Evolutionary conservation across 345 rosid genomes (phyloP).

Genomic region (Mercurialis annua): DNA sequence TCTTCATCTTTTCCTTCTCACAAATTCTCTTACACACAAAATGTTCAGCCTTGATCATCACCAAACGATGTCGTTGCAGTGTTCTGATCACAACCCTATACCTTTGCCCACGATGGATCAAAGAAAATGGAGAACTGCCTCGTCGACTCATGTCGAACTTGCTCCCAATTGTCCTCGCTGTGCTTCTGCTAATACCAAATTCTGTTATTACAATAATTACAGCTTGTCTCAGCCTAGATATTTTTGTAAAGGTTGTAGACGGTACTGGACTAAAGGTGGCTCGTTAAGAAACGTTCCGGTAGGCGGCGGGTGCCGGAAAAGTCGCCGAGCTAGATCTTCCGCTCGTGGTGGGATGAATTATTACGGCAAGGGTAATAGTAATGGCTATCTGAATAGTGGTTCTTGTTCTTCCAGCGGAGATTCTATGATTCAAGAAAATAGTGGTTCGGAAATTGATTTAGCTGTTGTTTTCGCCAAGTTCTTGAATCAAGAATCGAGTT

Average conservation of each 20-base stretch:
- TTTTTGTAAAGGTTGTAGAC: conserved; percentile 74
- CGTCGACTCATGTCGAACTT: conserved; percentile 36
- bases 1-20: not conserved
- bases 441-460: conserved; percentile 50
- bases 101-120: conserved; percentile 17
- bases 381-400: not conserved
- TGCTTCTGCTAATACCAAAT: conserved; percentile 80
- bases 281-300: conserved; percentile 78
- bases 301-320: conserved; percentile 83
- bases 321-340: conserved; percentile 47
- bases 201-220: conserved; percentile 90
- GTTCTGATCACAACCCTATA: conserved; percentile 9
- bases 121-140: conserved; percentile 28
- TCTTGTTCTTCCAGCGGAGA: conserved; percentile 3
- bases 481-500: conserved; percentile 35
- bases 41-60: conserved; percentile 25
- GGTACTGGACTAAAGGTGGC: conserved; percentile 95
- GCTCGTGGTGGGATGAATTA: conserved; percentile 20
- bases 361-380: conserved; percentile 23
- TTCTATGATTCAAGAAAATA: not conserved
- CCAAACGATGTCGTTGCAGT: conserved; percentile 19
- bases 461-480: conserved; percentile 73
- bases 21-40: not conserved
- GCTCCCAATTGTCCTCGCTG: conserved; percentile 89
- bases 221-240: conserved; percentile 89